Conservation (phyloP, 371 early-diverging fungal genomes). For the Actinomucor elegans region DNA sequence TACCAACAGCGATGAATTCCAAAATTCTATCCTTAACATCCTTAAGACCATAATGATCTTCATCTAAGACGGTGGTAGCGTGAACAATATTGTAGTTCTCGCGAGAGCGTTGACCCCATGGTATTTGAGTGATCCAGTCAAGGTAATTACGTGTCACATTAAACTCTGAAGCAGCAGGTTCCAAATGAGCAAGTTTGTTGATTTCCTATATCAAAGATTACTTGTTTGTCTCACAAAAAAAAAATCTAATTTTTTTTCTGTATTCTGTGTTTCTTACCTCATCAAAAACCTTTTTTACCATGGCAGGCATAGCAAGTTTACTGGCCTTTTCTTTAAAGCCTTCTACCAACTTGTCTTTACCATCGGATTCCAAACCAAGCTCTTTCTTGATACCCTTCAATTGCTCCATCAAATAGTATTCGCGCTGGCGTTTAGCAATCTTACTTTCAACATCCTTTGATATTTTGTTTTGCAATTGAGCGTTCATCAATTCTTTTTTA, state of each 20-base stretch:
- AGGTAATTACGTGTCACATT: conserved; percentile 96
- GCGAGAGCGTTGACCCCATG: conserved; percentile 89
- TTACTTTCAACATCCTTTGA: conserved; percentile 95
- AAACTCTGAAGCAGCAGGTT: conserved; percentile 96
- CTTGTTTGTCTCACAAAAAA: no score
- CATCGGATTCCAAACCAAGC: conserved; percentile 94
- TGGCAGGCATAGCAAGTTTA: conserved; percentile 86
- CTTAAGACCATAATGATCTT: conserved; percentile 98
- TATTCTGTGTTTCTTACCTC: conserved; percentile 66
- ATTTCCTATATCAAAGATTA: no score
- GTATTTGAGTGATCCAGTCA: conserved; percentile 96
- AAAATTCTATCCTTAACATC: conserved; percentile 98
- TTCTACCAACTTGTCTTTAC: conserved; percentile 94
- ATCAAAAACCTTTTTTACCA: conserved; percentile 92
- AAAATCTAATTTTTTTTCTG: neutral
- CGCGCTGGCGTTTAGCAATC: conserved; percentile 93
- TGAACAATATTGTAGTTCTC: conserved; percentile 90
- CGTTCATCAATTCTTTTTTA: conserved; percentile 96
- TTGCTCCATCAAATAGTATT: conserved; percentile 98
- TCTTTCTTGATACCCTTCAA: conserved; percentile 98
- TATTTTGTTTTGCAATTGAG: conserved; percentile 94
- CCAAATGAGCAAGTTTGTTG: conserved; percentile 88
- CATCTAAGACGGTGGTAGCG: conserved; percentile 86
- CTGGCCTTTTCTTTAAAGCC: conserved; percentile 84
- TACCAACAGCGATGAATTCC: conserved; percentile 98